phyloP scores from a whole-genome alignment of 352 stramenopile species.

The Pythium chondricola region DNA sequence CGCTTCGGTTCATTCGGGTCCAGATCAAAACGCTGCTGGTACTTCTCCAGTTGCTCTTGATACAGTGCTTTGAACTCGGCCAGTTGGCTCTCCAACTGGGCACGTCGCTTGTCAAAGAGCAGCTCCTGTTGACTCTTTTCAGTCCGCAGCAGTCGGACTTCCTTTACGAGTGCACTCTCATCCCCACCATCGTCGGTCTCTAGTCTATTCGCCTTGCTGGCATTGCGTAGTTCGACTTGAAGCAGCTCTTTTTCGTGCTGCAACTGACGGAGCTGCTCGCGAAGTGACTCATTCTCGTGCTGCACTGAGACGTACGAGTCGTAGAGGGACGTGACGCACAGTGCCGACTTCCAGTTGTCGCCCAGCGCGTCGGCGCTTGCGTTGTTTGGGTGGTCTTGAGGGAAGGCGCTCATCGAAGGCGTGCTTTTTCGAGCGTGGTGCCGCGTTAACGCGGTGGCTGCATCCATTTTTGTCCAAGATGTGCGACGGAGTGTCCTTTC shows the following conservation, averaged over 20 bases:
- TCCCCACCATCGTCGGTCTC: constrained; percentile 17
- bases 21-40: constrained; percentile 40
- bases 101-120: constrained; percentile 23
- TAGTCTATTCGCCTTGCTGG: background rate
- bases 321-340: constrained; percentile 72
- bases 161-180: constrained; percentile 19
- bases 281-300: constrained; percentile 40
- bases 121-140: constrained; percentile 43
- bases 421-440: background rate
- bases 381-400: constrained; percentile 13
- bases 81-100: constrained; percentile 29
- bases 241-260: constrained; percentile 29
- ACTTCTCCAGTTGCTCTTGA: constrained; percentile 39
- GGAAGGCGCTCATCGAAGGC: background rate
- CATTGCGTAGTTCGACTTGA: constrained; percentile 9
- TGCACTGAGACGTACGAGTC: constrained; percentile 64
- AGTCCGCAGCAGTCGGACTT: constrained; percentile 40
- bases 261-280: constrained; percentile 22
- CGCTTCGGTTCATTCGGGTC: constrained; percentile 50
- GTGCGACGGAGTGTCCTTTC: constrained; percentile 2
- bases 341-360: constrained; percentile 62
- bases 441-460: background rate
- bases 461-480: background rate
- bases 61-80: constrained; percentile 26
- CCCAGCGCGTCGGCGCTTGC: constrained; percentile 15